A percentile compares a stretch with the other conserved stretches of the same genome.
Conservation (phyloP, 331 rosid genomes). For the Cydonia oblonga region DNA sequence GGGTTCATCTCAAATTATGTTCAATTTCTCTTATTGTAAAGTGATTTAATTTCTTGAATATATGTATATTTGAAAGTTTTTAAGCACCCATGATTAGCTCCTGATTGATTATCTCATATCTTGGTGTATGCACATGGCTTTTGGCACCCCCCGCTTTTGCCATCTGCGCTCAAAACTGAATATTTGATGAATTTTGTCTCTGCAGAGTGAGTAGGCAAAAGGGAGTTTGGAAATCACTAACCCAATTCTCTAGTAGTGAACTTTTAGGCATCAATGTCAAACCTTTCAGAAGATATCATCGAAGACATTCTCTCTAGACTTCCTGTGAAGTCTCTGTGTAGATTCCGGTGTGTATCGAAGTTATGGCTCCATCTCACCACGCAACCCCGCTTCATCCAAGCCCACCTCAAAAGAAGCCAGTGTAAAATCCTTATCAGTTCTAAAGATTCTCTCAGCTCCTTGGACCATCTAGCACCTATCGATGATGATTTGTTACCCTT, state of each 20-base stretch:
- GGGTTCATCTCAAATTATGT: background rate
- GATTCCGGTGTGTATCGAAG: constrained; percentile 5
- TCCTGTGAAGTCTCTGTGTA: constrained; percentile 10
- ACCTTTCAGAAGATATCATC: background rate
- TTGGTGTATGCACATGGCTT: background rate
- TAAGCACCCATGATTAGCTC: background rate
- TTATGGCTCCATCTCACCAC: background rate
- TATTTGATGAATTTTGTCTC: too few relatives aligned
- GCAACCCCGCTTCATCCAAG: background rate
- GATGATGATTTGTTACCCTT: constrained; percentile 6
- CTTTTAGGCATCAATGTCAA: background rate
- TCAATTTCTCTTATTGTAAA: background rate
- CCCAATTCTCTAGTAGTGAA: background rate
- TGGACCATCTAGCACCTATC: constrained; percentile 8
- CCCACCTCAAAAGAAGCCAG: background rate
- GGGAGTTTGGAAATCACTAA: too few relatives aligned
- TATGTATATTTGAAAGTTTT: background rate
- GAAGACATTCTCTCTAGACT: constrained; percentile 1
- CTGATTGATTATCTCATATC: background rate
- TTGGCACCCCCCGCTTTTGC: too few relatives aligned
- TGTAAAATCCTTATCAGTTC: constrained; percentile 1
- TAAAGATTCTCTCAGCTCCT: background rate
- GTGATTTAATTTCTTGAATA: background rate
- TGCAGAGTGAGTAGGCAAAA: too few relatives aligned
- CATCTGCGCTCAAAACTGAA: background rate